Evolutionary conservation across 2,329 filamentous ascomycete genomes (phyloP).

Genomic region (Pestalotiopsis sp.): DNA sequence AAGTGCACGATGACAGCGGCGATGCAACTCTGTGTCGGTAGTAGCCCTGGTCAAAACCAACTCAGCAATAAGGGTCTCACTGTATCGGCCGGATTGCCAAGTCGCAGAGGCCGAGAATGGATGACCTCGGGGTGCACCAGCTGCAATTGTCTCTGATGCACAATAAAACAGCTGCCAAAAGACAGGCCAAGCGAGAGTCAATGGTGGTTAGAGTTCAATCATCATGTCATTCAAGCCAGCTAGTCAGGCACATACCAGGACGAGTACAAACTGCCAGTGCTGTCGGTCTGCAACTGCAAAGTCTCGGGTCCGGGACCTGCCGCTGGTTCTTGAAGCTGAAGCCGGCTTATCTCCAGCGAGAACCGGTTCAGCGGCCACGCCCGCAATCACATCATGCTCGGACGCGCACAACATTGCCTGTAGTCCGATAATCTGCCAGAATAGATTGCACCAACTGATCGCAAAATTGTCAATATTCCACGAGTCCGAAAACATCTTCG

Average conservation of each 20-base stretch:
- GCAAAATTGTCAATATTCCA: too few species aligned
- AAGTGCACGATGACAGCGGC: not conserved
- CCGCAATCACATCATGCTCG: not conserved
- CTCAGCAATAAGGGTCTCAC: not conserved
- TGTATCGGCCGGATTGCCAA: not conserved
- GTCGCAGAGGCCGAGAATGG: too few species aligned
- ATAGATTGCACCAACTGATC: not conserved
- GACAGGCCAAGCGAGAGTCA: not conserved
- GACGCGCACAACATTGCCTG: not conserved
- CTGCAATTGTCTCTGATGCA: not conserved
- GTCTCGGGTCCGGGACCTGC: not conserved
- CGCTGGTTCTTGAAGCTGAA: not conserved
- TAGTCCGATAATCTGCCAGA: not conserved
- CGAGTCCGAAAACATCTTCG: too few species aligned
- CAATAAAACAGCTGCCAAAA: not conserved
- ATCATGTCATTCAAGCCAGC: not conserved
- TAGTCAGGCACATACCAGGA: not conserved
- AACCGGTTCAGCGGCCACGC: not conserved
- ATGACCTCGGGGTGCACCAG: not conserved
- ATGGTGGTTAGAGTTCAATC: not conserved
- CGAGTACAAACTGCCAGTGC: not conserved
- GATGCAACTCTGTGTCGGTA: not conserved
- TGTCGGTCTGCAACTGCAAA: not conserved
- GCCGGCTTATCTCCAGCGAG: constrained; percentile 4
- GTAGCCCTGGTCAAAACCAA: not conserved